phyloP scores from a whole-genome alignment of 2,329 filamentous ascomycete species.

The Neofusicoccum parvum region DNA sequence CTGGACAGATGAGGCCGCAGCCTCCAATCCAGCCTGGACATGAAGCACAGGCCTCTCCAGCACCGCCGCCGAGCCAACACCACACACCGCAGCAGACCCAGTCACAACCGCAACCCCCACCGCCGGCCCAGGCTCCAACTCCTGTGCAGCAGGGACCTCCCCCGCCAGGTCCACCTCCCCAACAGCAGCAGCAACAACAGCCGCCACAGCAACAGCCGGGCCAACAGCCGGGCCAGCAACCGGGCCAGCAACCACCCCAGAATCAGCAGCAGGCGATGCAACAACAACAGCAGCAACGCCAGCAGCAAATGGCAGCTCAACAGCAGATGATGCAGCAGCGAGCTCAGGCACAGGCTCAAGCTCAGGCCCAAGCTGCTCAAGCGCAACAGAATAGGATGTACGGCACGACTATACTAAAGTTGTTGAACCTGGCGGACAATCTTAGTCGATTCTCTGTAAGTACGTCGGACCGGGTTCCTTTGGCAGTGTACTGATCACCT shows the following conservation, averaged over 20 bases:
- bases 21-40: constrained; percentile 39
- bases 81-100: constrained; percentile 45
- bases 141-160: constrained; percentile 21
- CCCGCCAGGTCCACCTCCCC: constrained; percentile 15
- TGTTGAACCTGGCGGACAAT: constrained; percentile 60
- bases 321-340: constrained; percentile 24
- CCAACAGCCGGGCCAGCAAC: constrained; percentile 41
- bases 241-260: constrained; percentile 24
- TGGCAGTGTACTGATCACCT: background rate
- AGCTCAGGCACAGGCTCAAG: constrained; percentile 26
- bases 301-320: constrained; percentile 26
- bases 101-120: constrained; percentile 33
- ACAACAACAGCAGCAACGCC: constrained; percentile 30
- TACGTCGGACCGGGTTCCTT: background rate
- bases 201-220: constrained; percentile 44
- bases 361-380: constrained; percentile 31
- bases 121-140: constrained; percentile 29
- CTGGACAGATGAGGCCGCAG: constrained; percentile 41
- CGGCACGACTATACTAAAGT: constrained; percentile 52
- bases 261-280: constrained; percentile 25
- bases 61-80: constrained; percentile 36
- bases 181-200: constrained; percentile 24
- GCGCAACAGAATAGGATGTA: constrained; percentile 31
- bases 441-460: constrained; percentile 61
- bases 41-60: constrained; percentile 43